These are phyloP conservation scores for Phoma sp. DNA, from an alignment of 2,329 filamentous ascomycete species.

Conservation along the genomic window DNA sequence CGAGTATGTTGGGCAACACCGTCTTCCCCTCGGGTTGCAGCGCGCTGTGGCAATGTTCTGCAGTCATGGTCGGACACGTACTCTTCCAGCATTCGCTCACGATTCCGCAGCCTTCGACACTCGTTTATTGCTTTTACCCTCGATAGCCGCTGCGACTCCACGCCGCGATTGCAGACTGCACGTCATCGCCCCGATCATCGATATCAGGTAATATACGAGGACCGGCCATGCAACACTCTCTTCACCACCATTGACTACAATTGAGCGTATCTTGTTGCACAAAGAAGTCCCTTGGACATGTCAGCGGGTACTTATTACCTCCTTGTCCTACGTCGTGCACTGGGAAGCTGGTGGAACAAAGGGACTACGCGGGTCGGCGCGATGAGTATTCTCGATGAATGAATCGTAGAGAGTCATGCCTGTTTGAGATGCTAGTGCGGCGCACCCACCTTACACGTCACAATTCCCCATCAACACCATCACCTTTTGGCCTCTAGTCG, in stretches of 20 bases:
- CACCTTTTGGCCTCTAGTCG: slow-evolving; percentile 24
- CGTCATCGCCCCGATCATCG: slow-evolving; percentile 29
- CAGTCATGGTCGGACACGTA: slow-evolving; percentile 37
- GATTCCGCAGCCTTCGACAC: slow-evolving; percentile 2
- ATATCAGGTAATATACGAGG: slow-evolving; percentile 8
- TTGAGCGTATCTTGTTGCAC: slow-evolving; percentile 22
- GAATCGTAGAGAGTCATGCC: slow-evolving; percentile 3
- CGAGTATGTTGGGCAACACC: slow-evolving; percentile 12
- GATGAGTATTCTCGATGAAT: slow-evolving; percentile 12
- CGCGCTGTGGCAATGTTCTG: slow-evolving; percentile 8
- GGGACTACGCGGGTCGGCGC: slow-evolving; percentile 31
- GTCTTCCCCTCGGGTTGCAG: not conserved
- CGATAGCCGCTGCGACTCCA: slow-evolving; percentile 40
- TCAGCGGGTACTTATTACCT: slow-evolving; percentile 21
- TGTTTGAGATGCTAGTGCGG: slow-evolving; percentile 12
- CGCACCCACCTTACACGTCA: slow-evolving; percentile 37
- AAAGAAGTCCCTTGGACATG: slow-evolving; percentile 16
- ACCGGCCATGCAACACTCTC: slow-evolving; percentile 4
- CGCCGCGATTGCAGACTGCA: slow-evolving; percentile 30
- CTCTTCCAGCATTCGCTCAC: slow-evolving; percentile 32
- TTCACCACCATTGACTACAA: slow-evolving; percentile 11
- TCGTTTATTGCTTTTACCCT: slow-evolving; percentile 25
- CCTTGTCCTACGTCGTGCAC: slow-evolving; percentile 34
- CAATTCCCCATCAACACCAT: slow-evolving; percentile 33
- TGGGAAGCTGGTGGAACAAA: slow-evolving; percentile 19